phyloP scores from a whole-genome alignment of 345 rosid genomes.

The Trapa bicornis region DNA sequence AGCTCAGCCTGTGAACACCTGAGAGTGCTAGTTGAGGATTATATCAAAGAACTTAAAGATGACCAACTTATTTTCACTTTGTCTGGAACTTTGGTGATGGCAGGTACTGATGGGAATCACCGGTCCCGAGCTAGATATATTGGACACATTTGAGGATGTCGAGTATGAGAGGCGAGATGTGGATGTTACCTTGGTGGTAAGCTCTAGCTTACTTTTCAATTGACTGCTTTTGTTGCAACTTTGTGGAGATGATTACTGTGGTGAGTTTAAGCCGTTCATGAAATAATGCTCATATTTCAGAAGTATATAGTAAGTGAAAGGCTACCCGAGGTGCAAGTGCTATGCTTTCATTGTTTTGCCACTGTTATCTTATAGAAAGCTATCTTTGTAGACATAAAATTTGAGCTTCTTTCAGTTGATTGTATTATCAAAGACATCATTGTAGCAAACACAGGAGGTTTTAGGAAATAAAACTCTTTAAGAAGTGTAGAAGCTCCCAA shows the following conservation, averaged over 20 bases:
- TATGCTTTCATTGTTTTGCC: neutral
- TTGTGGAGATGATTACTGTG: neutral
- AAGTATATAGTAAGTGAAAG: neutral
- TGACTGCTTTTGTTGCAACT: neutral
- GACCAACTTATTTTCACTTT: too few species aligned
- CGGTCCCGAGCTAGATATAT: conserved; percentile 39
- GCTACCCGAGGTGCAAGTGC: neutral
- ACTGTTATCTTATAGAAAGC: too few species aligned
- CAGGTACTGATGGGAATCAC: conserved; percentile 66
- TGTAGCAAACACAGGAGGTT: too few species aligned
- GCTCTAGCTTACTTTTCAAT: neutral
- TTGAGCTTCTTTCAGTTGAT: too few species aligned
- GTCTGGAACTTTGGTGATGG: neutral
- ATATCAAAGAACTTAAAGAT: too few species aligned
- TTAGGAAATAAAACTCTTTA: too few species aligned
- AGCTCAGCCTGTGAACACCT: too few species aligned
- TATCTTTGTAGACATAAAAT: too few species aligned
- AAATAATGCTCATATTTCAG: neutral
- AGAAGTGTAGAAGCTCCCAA: neutral
- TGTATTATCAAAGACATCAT: too few species aligned
- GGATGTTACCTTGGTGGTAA: conserved; percentile 43
- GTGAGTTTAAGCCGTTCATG: neutral
- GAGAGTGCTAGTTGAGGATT: too few species aligned
- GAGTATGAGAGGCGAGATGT: conserved; percentile 56
- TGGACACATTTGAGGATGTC: conserved; percentile 69